A percentile compares a stretch with the other conserved stretches of the same genome.
These are phyloP conservation scores for Colletotrichum karsti DNA, from an alignment of 2,329 filamentous ascomycete genomes.

Conservation along the genomic window DNA sequence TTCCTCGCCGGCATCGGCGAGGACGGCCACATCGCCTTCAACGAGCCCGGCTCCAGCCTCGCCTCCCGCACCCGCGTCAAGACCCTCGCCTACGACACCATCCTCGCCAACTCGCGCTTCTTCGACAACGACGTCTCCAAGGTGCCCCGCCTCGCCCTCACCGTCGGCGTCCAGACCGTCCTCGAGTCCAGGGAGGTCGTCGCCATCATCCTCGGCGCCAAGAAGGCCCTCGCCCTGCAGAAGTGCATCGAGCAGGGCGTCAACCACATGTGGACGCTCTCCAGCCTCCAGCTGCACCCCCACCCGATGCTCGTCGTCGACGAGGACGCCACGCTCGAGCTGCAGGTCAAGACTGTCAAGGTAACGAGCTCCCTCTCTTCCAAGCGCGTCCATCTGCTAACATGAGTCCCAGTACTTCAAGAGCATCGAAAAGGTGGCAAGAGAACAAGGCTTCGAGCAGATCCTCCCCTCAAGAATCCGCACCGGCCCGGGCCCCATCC, in stretches of 20 bases:
- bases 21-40: slow-evolving; percentile 91
- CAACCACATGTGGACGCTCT: slow-evolving; percentile 93
- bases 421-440: slow-evolving; percentile 73
- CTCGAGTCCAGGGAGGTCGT: slow-evolving; percentile 84
- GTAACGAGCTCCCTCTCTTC: slow-evolving; percentile 39
- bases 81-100: slow-evolving; percentile 87
- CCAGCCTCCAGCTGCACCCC: slow-evolving; percentile 80
- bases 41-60: slow-evolving; percentile 84
- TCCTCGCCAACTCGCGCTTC: slow-evolving; percentile 85
- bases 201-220: slow-evolving; percentile 82
- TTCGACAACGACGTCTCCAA: slow-evolving; percentile 78
- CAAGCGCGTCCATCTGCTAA: background rate
- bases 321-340: slow-evolving; percentile 78
- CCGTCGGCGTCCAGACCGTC: slow-evolving; percentile 85
- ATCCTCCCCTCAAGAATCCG: slow-evolving; percentile 65
- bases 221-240: slow-evolving; percentile 83
- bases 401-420: slow-evolving; percentile 67
- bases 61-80: slow-evolving; percentile 84
- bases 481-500: slow-evolving; percentile 54
- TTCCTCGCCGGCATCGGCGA: slow-evolving; percentile 88
- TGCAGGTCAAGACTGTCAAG: slow-evolving; percentile 78
- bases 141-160: slow-evolving; percentile 84
- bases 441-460: slow-evolving; percentile 64
- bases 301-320: slow-evolving; percentile 86
- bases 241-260: slow-evolving; percentile 83